A percentile compares a stretch with the other conserved stretches of the same genome.
phyloP scores from a whole-genome alignment of 805 yeast genomes.

The Metschnikowia picachoensis region DNA sequence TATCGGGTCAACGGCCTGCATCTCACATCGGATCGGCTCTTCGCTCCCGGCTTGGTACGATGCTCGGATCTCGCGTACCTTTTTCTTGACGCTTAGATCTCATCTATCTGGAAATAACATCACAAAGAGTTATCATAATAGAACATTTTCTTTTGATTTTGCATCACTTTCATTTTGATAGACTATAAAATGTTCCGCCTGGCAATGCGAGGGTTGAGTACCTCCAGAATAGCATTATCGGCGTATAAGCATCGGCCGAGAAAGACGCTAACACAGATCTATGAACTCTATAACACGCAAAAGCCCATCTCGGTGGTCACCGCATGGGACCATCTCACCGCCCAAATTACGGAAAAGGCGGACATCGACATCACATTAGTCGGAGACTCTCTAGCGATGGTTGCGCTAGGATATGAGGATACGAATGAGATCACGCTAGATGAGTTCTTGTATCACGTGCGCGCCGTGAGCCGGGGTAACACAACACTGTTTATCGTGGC shows the following conservation, averaged over 20 bases:
- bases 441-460: constrained; percentile 72
- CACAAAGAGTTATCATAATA: no score
- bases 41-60: no score
- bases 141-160: no score
- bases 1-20: no score
- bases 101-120: no score
- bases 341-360: constrained; percentile 60
- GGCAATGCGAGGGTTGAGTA: constrained; percentile 7
- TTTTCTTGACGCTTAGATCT: no score
- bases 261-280: constrained; percentile 11
- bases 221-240: constrained; percentile 4
- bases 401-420: constrained; percentile 73
- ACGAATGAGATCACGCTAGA: constrained; percentile 75
- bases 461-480: constrained; percentile 73
- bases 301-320: constrained; percentile 53
- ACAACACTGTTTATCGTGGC: constrained; percentile 65
- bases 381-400: constrained; percentile 95
- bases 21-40: no score
- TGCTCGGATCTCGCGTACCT: no score
- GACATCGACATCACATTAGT: constrained; percentile 68
- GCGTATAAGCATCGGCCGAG: constrained; percentile 11
- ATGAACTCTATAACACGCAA: constrained; percentile 11
- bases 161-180: background rate
- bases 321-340: constrained; percentile 84
- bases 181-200: constrained; percentile 7